Percentiles rank a stretch among this genome's conserved stretches.
phyloP scores from a whole-genome alignment of 2,329 filamentous ascomycete species.

The Gremmenia infestans region DNA sequence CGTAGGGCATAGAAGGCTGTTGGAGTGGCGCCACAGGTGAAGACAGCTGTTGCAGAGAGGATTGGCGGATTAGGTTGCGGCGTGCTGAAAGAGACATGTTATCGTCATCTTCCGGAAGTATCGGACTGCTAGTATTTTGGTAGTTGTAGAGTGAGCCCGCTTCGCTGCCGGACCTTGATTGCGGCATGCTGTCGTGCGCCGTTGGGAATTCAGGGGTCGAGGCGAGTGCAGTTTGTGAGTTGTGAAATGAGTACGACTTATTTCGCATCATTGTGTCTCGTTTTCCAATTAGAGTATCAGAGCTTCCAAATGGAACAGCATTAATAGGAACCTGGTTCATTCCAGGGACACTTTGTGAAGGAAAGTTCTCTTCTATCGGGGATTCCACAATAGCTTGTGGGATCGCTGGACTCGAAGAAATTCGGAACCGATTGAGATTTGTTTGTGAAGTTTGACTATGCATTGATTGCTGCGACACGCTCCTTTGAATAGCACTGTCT shows the following conservation, averaged over 20 bases:
- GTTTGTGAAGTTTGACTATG: conserved; percentile 1
- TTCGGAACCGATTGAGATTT: conserved; percentile 25
- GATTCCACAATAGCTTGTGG: conserved; percentile 33
- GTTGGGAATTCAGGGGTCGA: conserved; percentile 11
- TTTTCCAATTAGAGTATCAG: conserved; percentile 48
- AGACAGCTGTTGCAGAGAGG: conserved; percentile 23
- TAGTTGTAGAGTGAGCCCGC: conserved; percentile 36
- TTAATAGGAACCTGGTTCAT: conserved; percentile 10
- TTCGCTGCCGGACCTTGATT: conserved; percentile 35
- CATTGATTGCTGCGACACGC: conserved; percentile 12
- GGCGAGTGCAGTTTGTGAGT: conserved; percentile 2
- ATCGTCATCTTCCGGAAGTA: conserved; percentile 47
- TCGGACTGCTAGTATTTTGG: conserved; percentile 21
- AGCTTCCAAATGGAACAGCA: conserved; percentile 24
- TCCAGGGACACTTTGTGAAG: conserved; percentile 9
- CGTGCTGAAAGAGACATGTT: conserved; percentile 55
- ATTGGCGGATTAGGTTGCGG: conserved; percentile 13
- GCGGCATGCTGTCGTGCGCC: conserved; percentile 14
- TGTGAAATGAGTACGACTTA: conserved; percentile 18
- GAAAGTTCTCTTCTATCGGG: conserved; percentile 31
- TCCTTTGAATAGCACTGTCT: conserved; percentile 9
- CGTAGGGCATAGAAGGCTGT: conserved; percentile 36
- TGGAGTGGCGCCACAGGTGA: conserved; percentile 2
- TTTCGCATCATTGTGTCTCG: conserved; percentile 46
- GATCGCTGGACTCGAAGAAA: conserved; percentile 30